Percentiles rank a stretch among this genome's conserved stretches.
Conservation (phyloP, 768 basidiomycete genomes). For the Auriscalpium vulgare region DNA sequence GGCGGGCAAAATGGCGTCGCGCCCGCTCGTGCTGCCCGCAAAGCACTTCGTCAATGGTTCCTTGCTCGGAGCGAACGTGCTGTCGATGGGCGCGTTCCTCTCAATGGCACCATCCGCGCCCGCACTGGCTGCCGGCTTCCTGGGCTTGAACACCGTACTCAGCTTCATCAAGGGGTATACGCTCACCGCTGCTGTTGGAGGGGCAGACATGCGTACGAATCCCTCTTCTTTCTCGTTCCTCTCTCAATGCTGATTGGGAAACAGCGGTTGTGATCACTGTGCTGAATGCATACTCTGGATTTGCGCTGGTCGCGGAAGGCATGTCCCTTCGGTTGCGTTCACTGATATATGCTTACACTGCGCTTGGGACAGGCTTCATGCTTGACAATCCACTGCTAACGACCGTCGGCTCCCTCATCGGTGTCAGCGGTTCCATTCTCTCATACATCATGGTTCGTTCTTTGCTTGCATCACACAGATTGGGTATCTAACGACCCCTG, state of each 20-base stretch:
- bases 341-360: neutral
- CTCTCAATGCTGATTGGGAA: neutral
- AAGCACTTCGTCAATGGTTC: constrained; percentile 69
- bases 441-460: constrained; percentile 82
- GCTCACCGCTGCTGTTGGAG: constrained; percentile 86
- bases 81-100: constrained; percentile 74
- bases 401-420: constrained; percentile 80
- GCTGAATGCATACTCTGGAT: constrained; percentile 84
- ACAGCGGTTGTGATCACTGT: constrained; percentile 87
- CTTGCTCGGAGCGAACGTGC: constrained; percentile 63
- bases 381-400: constrained; percentile 78
- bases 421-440: constrained; percentile 84
- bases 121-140: constrained; percentile 67
- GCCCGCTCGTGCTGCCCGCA: constrained; percentile 63
- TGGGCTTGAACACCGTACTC: constrained; percentile 62
- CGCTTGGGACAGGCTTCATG: constrained; percentile 47
- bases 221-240: neutral
- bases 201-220: constrained; percentile 84
- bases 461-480: neutral
- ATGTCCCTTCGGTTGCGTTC: neutral
- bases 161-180: constrained; percentile 85
- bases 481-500: constrained; percentile 4
- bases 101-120: constrained; percentile 63
- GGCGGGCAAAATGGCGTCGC: constrained; percentile 73
- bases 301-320: constrained; percentile 87